Base-by-base conservation (phyloP, 2,329 filamentous ascomycete species). In the Huntiella abstrusa region DNA sequence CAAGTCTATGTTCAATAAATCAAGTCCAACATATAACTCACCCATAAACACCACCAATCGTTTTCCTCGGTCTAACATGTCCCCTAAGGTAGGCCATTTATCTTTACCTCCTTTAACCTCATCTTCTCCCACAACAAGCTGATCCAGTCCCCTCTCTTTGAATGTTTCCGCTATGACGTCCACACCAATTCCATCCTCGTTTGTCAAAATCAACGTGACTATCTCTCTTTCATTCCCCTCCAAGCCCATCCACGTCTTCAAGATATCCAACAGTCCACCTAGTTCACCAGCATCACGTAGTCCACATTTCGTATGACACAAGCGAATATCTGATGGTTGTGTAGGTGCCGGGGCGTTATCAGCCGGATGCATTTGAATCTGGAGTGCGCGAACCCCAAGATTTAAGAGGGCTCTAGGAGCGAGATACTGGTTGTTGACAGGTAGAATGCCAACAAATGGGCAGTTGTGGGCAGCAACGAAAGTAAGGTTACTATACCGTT, bases 1-100 rank as follows among this genome's bases (percentile, higher is more conserved):
- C 22, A 28, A 28, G 7, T 28, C 22, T 28, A 8, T 28, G 8
- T 28, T 28, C 10, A 28, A 28, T 10, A 28, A 28, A 10, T 10
- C 22, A 7, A 28, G 6, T 10, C 22, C 7, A 8, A 2, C 3
- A 56, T 60, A 43, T 63, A 62, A 11, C 80, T 43, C 11, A 41
- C 41, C 78, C 58, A 87, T 74, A 52, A 86, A 87, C 17, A 79
- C 73, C 41, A 87, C 61, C 1, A 88, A 64, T 12, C 81, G 69
- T 6, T 70, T 80, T 41, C 69, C 68, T 34, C 66, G 64, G 17
- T 69, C 62, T 53, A 87, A 81, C 49, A 88, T 60, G 13, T 69
- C 58, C 54, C 75, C 68, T 11, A 87, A 64, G 0, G 81, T 86
- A 59, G 82, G 82, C 83, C 84, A 67, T 53, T 69, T 69, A 43